phyloP scores from a whole-genome alignment of 306 rosid genomes.

The Trifolium dubium region DNA sequence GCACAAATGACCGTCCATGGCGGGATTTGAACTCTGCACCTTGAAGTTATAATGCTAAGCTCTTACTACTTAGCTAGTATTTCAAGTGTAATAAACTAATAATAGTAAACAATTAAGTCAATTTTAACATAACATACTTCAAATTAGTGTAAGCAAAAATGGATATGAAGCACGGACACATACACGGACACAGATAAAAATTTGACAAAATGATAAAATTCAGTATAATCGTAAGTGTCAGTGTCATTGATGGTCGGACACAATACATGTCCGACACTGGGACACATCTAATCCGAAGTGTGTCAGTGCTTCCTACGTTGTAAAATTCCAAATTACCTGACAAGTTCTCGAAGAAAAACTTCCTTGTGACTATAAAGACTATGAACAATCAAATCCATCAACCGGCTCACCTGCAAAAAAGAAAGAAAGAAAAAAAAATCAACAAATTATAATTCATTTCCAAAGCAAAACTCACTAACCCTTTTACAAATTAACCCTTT shows the following conservation, averaged over 20 bases:
- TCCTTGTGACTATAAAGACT: conserved; percentile 94
- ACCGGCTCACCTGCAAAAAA: conserved; percentile 74
- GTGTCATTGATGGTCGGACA: no score
- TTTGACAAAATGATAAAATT: no score
- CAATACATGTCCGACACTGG: no score
- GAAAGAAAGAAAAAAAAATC: neutral
- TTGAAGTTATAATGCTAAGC: no score
- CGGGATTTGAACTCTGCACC: no score
- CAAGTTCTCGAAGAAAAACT: conserved; percentile 91
- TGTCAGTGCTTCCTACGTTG: no score
- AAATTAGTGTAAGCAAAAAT: neutral
- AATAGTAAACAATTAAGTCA: neutral
- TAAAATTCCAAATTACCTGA: conserved; percentile 58
- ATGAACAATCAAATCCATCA: conserved; percentile 92
- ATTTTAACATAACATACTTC: neutral
- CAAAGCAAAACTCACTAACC: neutral
- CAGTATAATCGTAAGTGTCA: no score
- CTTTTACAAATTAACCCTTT: neutral
- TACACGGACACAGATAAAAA: no score
- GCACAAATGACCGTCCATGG: no score
- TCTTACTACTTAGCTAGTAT: no score
- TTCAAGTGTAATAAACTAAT: neutral
- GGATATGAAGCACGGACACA: neutral
- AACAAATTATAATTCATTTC: conserved; percentile 13
- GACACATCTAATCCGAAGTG: no score